phyloP scores from a whole-genome alignment of 108 stramenopile genomes.

The Cylindrotheca fusiformis region DNA sequence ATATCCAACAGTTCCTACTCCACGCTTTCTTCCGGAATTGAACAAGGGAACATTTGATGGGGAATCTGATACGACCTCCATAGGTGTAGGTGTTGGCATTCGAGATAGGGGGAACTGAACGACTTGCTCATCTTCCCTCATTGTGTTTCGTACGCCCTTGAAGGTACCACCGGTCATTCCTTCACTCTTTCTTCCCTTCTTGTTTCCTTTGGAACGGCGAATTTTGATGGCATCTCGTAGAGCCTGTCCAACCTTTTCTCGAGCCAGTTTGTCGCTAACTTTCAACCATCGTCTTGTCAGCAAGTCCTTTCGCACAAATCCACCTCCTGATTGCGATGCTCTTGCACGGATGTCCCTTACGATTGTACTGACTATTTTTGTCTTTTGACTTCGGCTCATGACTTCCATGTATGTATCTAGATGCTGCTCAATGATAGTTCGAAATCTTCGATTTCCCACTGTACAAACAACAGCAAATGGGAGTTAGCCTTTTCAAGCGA shows the following conservation, averaged over 20 bases:
- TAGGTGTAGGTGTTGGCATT: neutral
- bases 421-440: conserved; percentile 17
- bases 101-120: neutral
- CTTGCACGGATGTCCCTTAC: conserved; percentile 4
- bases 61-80: neutral
- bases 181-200: neutral
- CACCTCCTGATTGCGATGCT: conserved; percentile 7
- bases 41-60: neutral
- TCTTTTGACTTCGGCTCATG: conserved; percentile 15
- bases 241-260: conserved; percentile 22
- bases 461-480: neutral
- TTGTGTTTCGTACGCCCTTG: too few species aligned
- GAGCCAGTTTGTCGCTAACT: conserved; percentile 13
- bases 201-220: neutral
- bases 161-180: too few species aligned
- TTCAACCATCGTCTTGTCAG: conserved; percentile 16
- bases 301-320: conserved; percentile 24
- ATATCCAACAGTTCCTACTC: too few species aligned
- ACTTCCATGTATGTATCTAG: conserved; percentile 22
- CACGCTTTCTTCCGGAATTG: neutral
- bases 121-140: neutral
- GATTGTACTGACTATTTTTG: conserved; percentile 18
- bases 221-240: conserved; percentile 22
- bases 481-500: too few species aligned
- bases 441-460: conserved; percentile 27